These are phyloP conservation scores for Didymella segeticola DNA, from an alignment of 2,329 filamentous ascomycete species.

Conservation along the genomic window DNA sequence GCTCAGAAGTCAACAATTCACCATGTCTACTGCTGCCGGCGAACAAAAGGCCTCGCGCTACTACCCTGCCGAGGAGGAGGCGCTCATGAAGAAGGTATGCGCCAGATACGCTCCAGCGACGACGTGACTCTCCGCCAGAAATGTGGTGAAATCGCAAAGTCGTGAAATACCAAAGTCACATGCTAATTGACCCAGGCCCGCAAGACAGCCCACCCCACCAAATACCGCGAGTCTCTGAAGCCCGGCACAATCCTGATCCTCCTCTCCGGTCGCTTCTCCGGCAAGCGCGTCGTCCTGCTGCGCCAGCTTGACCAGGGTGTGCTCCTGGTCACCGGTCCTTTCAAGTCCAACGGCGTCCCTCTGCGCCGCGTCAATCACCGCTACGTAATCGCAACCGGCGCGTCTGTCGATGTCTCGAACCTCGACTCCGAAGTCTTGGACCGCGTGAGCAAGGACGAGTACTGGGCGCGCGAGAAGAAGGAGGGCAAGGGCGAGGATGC, in stretches of 20 bases:
- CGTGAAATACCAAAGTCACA: not conserved
- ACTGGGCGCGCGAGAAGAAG: constrained; percentile 95
- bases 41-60: constrained; percentile 91
- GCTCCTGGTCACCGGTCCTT: constrained; percentile 97
- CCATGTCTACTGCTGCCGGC: constrained; percentile 30
- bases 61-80: constrained; percentile 94
- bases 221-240: constrained; percentile 86
- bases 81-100: constrained; percentile 92
- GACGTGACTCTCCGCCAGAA: not conserved
- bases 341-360: constrained; percentile 99
- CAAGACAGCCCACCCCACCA: constrained; percentile 89
- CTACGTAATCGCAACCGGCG: constrained; percentile 90
- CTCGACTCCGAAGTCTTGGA: constrained; percentile 73
- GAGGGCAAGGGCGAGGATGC: constrained; percentile 94
- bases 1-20: constrained; percentile 4
- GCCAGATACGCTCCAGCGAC: not conserved
- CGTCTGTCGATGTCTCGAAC: constrained; percentile 80
- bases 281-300: constrained; percentile 98
- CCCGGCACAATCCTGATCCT: constrained; percentile 97
- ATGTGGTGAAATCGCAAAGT: not conserved
- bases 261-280: constrained; percentile 97
- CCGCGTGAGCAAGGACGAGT: constrained; percentile 81
- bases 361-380: constrained; percentile 90
- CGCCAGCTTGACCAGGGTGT: constrained; percentile 96
- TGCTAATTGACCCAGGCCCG: constrained; percentile 69